Conservation (phyloP, 306 rosid genomes). For the Cucumis sativus region Cucumber_9930_V3 NC_026656.2:18760501-18761000, state of each 20-base stretch:
- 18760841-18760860: not conserved
- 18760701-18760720: not conserved
- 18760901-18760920: not conserved
- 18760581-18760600: not conserved
- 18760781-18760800: not conserved
- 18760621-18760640: not conserved
- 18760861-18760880: not conserved
- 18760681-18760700: not conserved
- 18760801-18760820: not conserved
- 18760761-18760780: not conserved
- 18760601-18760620: not conserved
- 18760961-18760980: not conserved
- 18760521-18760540: not conserved
- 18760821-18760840: not conserved
- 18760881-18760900: not conserved
- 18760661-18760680: not conserved
- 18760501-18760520: not conserved
- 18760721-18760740: not conserved
- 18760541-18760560: not conserved
- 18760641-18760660: not conserved
- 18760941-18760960: not conserved
- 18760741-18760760: not conserved
- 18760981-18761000: not conserved
- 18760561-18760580: not conserved
- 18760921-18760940: not conserved